These are phyloP conservation scores for Eucalyptus pauciflora DNA, from an alignment of 345 rosid species.

Conservation along the genomic window DNA sequence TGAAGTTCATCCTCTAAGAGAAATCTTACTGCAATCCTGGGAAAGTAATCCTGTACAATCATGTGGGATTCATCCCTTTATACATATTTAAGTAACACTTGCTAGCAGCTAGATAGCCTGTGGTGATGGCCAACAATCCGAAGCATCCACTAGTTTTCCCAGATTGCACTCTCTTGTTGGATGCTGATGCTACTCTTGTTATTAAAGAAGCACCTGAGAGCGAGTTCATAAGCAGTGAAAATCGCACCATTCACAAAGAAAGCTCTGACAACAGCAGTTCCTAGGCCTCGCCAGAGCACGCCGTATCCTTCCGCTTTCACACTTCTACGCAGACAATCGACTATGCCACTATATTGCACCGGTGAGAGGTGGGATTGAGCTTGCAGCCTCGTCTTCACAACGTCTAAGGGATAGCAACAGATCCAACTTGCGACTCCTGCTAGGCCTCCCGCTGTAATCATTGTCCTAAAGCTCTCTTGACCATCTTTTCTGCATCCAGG, in stretches of 20 bases:
- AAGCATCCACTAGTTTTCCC: neutral
- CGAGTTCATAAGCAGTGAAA: conserved; percentile 75
- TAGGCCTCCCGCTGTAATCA: conserved; percentile 75
- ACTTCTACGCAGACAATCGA: conserved; percentile 58
- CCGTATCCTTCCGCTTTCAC: conserved; percentile 50
- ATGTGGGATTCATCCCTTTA: neutral
- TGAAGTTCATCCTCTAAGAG: neutral
- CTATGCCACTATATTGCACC: conserved; percentile 38
- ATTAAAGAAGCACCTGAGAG: conserved; percentile 69
- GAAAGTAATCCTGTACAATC: neutral
- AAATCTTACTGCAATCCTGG: neutral
- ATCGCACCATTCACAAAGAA: conserved; percentile 89
- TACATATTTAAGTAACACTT: neutral
- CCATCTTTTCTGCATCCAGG: conserved; percentile 81
- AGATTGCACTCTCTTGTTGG: conserved; percentile 25
- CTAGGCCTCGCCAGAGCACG: conserved; percentile 87
- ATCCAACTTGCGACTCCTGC: conserved; percentile 95
- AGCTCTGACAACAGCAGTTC: conserved; percentile 96
- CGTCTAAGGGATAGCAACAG: conserved; percentile 74
- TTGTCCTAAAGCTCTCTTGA: conserved; percentile 52
- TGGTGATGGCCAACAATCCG: neutral
- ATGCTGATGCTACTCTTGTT: conserved; percentile 10
- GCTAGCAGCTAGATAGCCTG: neutral
- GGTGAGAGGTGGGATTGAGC: conserved; percentile 35
- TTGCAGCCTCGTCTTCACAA: conserved; percentile 79